Base-by-base conservation (phyloP, 495 filamentous ascomycete species). In the Staphylotrichum tortipilum region DNA sequence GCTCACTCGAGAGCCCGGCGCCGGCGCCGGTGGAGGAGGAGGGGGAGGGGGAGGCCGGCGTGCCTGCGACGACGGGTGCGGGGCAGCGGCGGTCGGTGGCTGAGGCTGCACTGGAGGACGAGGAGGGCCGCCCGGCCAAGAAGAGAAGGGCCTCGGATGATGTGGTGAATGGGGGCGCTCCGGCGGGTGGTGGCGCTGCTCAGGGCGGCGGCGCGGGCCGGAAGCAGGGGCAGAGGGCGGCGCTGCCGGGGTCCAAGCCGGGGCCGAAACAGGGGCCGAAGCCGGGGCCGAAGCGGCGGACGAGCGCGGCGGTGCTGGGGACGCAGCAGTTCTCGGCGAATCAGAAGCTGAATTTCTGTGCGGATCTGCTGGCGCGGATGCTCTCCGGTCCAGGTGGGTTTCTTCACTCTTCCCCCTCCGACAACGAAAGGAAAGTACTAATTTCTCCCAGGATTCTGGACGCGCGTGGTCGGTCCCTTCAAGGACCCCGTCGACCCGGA, bases 401-500 rank as follows among this genome's bases (percentile, higher is more conserved):
- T 26, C 14, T 21, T 19, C 26, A n/a, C 36, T n/a, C 12, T 28
- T 17, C 41, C 22, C 7, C 30, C 21, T 23, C 11, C 44, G 10
- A 1, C 19, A 33, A 9, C 24, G 10, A 21, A 30, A 3, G 23
- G 22, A 30, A 3, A 11, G 26, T 28, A 19, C 43, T 31, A 4
- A 43, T n/a, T 3, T 30, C 10, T 2, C 15, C 12, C 49, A 76
- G 73, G 75, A 15, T 79, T 74, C 58, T 79, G 76, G 76, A 79
- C 76, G n/a, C 73, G 76, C 7, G 67, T 77, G 3, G 74, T 79
- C 7, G 72, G 73, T 0, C 72, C 72, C 8, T 78, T 76, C 56
- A 69, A 66, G 10, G 64, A 73, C 17, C 72, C 72, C 22, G 73
- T 76, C 7, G 60, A 66, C 43, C 72, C 72, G 4, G 53, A 55